phyloP scores from a whole-genome alignment of 371 early-diverging fungal species.

The Rhizomucor miehei region DNA sequence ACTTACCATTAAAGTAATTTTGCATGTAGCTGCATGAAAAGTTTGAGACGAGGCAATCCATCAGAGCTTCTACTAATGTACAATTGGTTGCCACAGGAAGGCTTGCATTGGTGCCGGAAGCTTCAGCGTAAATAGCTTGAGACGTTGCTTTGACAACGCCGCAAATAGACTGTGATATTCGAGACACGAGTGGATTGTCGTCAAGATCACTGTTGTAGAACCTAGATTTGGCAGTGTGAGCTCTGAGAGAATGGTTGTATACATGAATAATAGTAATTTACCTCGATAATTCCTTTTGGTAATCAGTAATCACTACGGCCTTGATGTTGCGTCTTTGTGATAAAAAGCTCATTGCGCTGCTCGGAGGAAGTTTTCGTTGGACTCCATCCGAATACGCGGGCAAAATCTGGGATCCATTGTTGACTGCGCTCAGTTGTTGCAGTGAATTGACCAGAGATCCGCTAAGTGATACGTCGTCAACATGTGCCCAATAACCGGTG shows the following conservation, averaged over 20 bases:
- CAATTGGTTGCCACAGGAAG: constrained; percentile 45
- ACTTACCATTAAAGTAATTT: constrained; percentile 57
- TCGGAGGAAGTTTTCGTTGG: constrained; percentile 67
- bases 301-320: constrained; percentile 67
- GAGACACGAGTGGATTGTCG: constrained; percentile 24
- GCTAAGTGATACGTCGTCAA: constrained; percentile 34
- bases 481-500: constrained; percentile 39
- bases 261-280: constrained; percentile 11
- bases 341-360: constrained; percentile 74
- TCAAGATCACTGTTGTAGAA: constrained; percentile 72
- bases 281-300: constrained; percentile 46
- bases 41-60: constrained; percentile 67
- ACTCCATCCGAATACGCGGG: constrained; percentile 46
- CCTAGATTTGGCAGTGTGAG: constrained; percentile 19
- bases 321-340: constrained; percentile 54
- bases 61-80: constrained; percentile 47
- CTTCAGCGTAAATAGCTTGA: constrained; percentile 49
- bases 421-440: constrained; percentile 3
- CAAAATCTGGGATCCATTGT: constrained; percentile 19
- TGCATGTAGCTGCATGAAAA: constrained; percentile 64
- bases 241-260: neutral
- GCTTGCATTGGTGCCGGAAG: constrained; percentile 40
- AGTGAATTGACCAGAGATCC: constrained; percentile 16
- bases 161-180: constrained; percentile 52
- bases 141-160: constrained; percentile 56